phyloP scores from a whole-genome alignment of 192 early-diverging fungal genomes.

The Coemansia sp. region DNA sequence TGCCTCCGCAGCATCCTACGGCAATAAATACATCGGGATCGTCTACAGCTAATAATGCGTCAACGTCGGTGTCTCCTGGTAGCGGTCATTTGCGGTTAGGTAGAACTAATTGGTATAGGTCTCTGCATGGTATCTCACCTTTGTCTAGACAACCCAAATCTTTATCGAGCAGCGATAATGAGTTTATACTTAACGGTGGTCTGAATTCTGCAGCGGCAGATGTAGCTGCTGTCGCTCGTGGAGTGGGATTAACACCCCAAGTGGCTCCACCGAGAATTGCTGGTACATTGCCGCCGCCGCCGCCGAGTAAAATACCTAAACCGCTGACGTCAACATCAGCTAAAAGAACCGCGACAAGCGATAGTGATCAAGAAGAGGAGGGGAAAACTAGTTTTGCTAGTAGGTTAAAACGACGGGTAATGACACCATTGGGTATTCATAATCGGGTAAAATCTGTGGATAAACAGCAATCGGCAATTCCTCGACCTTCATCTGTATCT shows the following conservation, averaged over 20 bases:
- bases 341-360: neutral
- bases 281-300: neutral
- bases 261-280: neutral
- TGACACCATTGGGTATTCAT: neutral
- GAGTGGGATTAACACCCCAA: neutral
- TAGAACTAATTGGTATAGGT: constrained; percentile 44
- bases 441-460: neutral
- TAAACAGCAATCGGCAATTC: neutral
- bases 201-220: neutral
- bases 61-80: constrained; percentile 5
- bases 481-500: neutral
- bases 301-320: neutral
- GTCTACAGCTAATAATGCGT: neutral
- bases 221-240: neutral
- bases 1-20: neutral
- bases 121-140: constrained; percentile 49
- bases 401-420: neutral
- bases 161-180: constrained; percentile 45
- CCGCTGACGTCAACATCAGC: neutral
- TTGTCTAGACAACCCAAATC: constrained; percentile 44
- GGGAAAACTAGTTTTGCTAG: neutral
- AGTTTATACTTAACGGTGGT: constrained; percentile 15
- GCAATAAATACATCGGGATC: neutral
- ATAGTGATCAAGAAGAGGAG: neutral
- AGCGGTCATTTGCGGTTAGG: constrained; percentile 22